phyloP scores from a whole-genome alignment of 2,329 filamentous ascomycete species.

The Pseudohalonectria lignicola region DNA sequence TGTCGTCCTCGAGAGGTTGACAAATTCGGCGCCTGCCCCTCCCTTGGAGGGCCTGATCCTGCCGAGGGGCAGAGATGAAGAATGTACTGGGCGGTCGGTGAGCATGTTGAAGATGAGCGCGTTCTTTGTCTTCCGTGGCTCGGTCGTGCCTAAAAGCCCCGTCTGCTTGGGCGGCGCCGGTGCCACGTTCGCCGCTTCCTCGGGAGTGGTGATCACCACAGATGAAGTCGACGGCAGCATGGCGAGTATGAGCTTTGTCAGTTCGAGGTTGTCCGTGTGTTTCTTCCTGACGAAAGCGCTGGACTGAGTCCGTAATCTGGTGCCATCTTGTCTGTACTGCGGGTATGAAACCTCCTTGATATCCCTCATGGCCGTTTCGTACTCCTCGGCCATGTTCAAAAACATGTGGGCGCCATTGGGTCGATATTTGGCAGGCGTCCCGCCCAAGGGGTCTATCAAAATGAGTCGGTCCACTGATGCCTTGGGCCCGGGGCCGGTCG shows the following conservation, averaged over 20 bases:
- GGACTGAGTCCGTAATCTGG: neutral
- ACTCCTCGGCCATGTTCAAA: conserved; percentile 90
- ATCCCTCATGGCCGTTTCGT: conserved; percentile 53
- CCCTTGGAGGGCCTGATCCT: conserved; percentile 32
- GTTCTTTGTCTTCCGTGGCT: conserved; percentile 52
- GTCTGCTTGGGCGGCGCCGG: conserved; percentile 29
- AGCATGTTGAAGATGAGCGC: conserved; percentile 91
- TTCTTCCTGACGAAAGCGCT: conserved; percentile 16
- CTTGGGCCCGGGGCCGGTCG: conserved; percentile 22
- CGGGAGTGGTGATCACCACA: conserved; percentile 76
- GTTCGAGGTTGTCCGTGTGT: conserved; percentile 61
- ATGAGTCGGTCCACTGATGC: conserved; percentile 75
- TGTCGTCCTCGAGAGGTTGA: conserved; percentile 43
- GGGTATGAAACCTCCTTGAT: conserved; percentile 24
- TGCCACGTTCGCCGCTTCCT: conserved; percentile 58
- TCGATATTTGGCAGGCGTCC: conserved; percentile 59
- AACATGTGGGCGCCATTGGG: conserved; percentile 66
- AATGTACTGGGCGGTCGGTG: conserved; percentile 87
- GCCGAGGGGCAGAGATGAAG: conserved; percentile 74
- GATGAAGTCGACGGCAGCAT: conserved; percentile 78
- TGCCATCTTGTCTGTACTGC: neutral
- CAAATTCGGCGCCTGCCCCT: conserved; percentile 7
- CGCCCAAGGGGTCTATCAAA: conserved; percentile 76
- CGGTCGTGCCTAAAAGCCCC: conserved; percentile 36
- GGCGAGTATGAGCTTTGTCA: conserved; percentile 59